Evolutionary conservation across 1,139 yeast species (phyloP), one percentile per base, ranked within the genome.

Genomic region (Barnettozyma hawaiiensis): DNA sequence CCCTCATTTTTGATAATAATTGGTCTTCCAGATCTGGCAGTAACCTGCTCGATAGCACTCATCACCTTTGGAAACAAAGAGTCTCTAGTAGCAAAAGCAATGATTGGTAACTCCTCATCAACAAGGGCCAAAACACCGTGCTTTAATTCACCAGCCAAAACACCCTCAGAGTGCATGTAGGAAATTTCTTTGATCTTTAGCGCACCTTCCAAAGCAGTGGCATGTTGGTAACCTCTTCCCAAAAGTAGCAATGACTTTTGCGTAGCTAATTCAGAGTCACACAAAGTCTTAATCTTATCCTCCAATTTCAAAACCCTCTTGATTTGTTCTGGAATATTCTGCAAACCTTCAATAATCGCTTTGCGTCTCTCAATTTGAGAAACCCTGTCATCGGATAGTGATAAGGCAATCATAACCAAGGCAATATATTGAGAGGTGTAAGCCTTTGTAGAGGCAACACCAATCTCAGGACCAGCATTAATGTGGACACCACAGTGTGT

Each of bases 401-500:
- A 87, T 47, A 94, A 76, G 1, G 98, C 98, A 71, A 92, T 77
- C 97, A 94, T 87, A 7, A 92, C 97, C 55, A 94, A 74, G 1
- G 98, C 98, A 67, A 94, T 89, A 65, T 82, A 94, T 67, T 94
- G 99, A 21, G 98, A 94, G 15, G 99, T 92, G 70, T 94, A 94
- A 22, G 98, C 98, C 70, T 94, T 94, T 40, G 99, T 94, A n/a
- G 97, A 89, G 11, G 98, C 99, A 57, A 94, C 99, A 65, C 98
- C 98, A 54, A 94, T 92, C 70, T 94, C 99, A 33, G 98, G 98
- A 51, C 99, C 99, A 36, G 98, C 98, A 64, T 94, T 94, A 63
- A 94, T 90, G 65, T 94, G 99, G 44, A 94, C 97, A 77, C 99
- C 99, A 73, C 98, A 94, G 67, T 90, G 96, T 33, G 99, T 94